Conservation (phyloP, 345 rosid species). For the Rhodomyrtus tomentosa region DNA sequence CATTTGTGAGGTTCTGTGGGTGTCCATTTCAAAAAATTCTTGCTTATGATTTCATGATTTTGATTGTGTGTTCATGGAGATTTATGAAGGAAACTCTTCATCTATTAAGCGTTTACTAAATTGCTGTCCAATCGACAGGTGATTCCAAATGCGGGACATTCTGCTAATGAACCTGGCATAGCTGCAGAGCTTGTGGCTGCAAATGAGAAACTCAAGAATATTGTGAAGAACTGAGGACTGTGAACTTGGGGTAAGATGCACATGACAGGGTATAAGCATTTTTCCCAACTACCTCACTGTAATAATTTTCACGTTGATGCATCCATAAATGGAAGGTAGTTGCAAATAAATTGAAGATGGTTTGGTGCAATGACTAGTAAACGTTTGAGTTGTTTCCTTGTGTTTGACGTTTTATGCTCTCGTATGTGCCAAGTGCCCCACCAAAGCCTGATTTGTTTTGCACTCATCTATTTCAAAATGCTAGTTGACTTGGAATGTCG, state of each 20-base stretch:
- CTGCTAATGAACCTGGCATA: conserved; percentile 85
- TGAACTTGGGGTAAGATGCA: not conserved
- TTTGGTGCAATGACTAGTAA: not conserved
- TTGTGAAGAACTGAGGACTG: conserved; percentile 11
- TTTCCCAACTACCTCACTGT: not conserved
- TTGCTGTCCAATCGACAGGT: conserved; percentile 26
- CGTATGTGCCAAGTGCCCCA: not conserved
- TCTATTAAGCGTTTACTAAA: not conserved
- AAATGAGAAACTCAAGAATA: conserved; percentile 59
- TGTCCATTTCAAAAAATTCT: not conserved
- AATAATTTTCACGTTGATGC: not conserved
- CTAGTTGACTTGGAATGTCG: not conserved
- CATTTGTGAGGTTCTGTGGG: not conserved
- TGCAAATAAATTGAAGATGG: not conserved
- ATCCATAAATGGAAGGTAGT: not conserved
- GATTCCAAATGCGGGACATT: conserved; percentile 85
- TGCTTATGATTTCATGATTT: not conserved
- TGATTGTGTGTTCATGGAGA: not conserved
- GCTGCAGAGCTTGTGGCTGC: conserved; percentile 86
- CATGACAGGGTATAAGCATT: not conserved
- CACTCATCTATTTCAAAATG: not conserved
- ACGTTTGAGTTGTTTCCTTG: not conserved
- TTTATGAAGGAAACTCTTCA: not conserved
- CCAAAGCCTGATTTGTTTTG: not conserved
- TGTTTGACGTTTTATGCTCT: not conserved